Base-by-base conservation (phyloP, 2,329 filamentous ascomycete genomes). In the Cylindrodendrum hubeiense region DNA sequence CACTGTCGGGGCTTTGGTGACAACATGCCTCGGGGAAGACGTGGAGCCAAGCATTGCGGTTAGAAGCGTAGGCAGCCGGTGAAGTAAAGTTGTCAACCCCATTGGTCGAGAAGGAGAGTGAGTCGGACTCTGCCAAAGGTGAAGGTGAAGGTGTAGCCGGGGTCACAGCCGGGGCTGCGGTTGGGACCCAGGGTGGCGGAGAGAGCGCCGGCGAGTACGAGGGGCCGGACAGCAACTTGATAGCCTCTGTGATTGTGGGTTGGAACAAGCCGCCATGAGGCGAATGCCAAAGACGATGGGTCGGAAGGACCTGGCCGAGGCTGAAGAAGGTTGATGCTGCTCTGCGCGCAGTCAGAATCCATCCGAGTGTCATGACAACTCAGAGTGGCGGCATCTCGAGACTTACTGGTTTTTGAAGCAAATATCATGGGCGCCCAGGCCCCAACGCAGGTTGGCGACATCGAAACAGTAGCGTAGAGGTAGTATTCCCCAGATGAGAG, bases 11-110 rank as follows among this genome's bases (percentile, higher is more conserved):
- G 70, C 94, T 90, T 81, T 99, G 96, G 79, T 98, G 95, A 49
- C 97, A 94, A 79, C 93, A 94, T 51, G 94, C 96, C 81, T 99
- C 96, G 13, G 96, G 96, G 79, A 98, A 98, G 59, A 98, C 91
- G 79, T 99, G 96, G 4, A 99, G 84, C 96, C 96, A 99, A 47
- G 89, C 89, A 78, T 93, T 87, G 49, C 89, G 89, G 73, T 94
- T 90, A 68, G 81, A 86, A 2, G 88, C 79, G 77, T 92, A 95
- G 51, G 90, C 87, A 2, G 93, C 90, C 1, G 94, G 94, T 0
- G 93, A 87, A 1, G 87, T 83, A 77, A 93, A 92, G 39, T 79
- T 81, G 79, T 95, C 92, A 17, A 74, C 71, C 46, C 89, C 90
- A 60, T 86, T 90, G 4, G 93, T 94, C 5, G 88, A 89, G 80